Evolutionary conservation across 1,284 basidiomycete species (phyloP).

Genomic region (Rhodofomes roseus): DNA sequence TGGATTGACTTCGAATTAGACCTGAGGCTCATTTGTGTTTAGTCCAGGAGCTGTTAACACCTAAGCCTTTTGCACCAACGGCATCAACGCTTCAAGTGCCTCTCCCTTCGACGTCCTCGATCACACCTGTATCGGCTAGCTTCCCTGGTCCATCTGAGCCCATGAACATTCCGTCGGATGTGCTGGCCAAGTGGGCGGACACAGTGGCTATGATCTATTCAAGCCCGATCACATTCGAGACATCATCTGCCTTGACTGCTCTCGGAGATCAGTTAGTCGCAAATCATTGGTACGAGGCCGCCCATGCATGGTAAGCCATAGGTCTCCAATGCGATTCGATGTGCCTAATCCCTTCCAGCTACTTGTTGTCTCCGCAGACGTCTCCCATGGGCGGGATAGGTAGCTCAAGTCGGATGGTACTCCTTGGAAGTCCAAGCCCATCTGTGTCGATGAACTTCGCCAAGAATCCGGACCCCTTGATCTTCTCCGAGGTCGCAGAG

Average conservation of each 20-base stretch:
- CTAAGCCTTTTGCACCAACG: slow-evolving; percentile 44
- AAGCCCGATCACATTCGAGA: slow-evolving; percentile 63
- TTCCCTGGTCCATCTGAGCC: slow-evolving; percentile 44
- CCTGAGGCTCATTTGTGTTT: slow-evolving; percentile 6
- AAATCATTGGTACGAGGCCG: slow-evolving; percentile 79
- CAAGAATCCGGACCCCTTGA: slow-evolving; percentile 75
- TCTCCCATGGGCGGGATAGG: slow-evolving; percentile 72
- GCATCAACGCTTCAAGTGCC: slow-evolving; percentile 38
- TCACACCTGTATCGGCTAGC: slow-evolving; percentile 65
- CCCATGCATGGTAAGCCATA: slow-evolving; percentile 81
- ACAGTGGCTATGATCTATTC: slow-evolving; percentile 83
- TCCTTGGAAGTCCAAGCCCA: slow-evolving; percentile 66
- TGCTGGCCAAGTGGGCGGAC: slow-evolving; percentile 80
- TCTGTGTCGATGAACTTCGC: slow-evolving; percentile 48
- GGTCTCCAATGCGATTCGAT: not conserved
- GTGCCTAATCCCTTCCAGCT: slow-evolving; percentile 44
- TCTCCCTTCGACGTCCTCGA: slow-evolving; percentile 34
- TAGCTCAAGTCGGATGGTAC: slow-evolving; percentile 56
- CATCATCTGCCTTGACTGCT: slow-evolving; percentile 75
- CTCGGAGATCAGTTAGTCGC: slow-evolving; percentile 81
- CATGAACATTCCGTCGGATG: slow-evolving; percentile 48
- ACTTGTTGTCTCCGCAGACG: slow-evolving; percentile 84
- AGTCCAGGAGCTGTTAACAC: slow-evolving; percentile 79
- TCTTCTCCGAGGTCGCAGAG: slow-evolving; percentile 91
- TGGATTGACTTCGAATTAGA: slow-evolving; percentile 6